Evolutionary conservation across 306 rosid genomes (phyloP).

Genomic region (Acacia melanoxylon): DNA sequence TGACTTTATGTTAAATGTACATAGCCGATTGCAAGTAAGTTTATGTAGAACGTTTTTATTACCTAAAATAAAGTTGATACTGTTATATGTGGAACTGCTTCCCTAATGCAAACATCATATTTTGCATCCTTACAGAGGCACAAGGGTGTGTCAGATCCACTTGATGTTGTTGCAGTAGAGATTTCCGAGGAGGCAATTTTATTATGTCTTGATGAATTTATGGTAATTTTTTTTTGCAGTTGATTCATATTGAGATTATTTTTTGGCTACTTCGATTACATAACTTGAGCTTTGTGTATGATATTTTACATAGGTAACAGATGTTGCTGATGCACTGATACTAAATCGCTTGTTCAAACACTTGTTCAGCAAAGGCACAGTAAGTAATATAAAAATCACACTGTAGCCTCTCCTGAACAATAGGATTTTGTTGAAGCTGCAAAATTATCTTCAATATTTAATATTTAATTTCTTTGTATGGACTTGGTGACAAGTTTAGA

Average conservation of each 20-base stretch:
- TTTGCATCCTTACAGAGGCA: constrained; percentile 66
- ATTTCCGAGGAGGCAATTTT: constrained; percentile 86
- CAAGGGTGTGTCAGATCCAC: constrained; percentile 92
- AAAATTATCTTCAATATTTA: constrained; percentile 21
- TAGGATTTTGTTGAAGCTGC: constrained; percentile 23
- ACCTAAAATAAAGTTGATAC: constrained; percentile 10
- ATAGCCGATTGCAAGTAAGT: constrained; percentile 88
- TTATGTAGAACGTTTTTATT: constrained; percentile 12
- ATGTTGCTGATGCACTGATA: constrained; percentile 96
- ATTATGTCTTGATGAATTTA: constrained; percentile 93
- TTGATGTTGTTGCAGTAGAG: constrained; percentile 88
- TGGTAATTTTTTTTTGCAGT: constrained; percentile 49
- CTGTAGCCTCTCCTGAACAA: constrained; percentile 13
- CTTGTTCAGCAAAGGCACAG: constrained; percentile 77
- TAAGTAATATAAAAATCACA: constrained; percentile 46
- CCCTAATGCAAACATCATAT: constrained; percentile 18
- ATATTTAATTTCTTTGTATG: constrained; percentile 25
- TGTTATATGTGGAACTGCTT: constrained; percentile 4
- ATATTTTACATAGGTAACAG: constrained; percentile 67
- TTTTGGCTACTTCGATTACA: constrained; percentile 18
- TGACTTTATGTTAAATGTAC: constrained; percentile 93
- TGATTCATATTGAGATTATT: constrained; percentile 9
- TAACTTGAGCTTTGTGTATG: constrained; percentile 25
- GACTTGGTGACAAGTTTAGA: constrained; percentile 58
- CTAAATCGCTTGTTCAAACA: constrained; percentile 83